phyloP scores from a whole-genome alignment of 2,329 filamentous ascomycete genomes.

The Myriangium duriaei region DNA sequence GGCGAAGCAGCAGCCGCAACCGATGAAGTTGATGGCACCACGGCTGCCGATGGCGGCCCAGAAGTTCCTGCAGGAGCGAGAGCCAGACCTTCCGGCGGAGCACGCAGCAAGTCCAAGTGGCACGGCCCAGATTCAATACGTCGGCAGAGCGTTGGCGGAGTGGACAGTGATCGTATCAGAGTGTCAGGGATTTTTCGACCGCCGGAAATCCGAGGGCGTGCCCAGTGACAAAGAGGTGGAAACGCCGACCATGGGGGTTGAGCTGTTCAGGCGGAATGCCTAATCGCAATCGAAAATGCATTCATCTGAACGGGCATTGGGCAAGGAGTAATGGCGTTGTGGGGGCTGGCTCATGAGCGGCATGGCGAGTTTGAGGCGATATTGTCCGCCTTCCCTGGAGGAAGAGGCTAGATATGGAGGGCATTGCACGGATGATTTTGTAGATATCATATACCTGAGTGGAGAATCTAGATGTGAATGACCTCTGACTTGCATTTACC shows the following conservation, averaged over 20 bases:
- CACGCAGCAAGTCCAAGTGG: constrained; percentile 25
- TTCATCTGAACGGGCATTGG: too few relatives aligned
- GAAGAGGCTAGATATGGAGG: too few relatives aligned
- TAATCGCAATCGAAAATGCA: too few relatives aligned
- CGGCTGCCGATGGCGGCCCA: constrained; percentile 61
- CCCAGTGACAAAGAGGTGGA: constrained; percentile 55
- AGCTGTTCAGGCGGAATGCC: constrained; percentile 43
- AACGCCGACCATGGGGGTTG: constrained; percentile 51
- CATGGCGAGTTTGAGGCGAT: too few relatives aligned
- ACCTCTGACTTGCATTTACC: too few relatives aligned
- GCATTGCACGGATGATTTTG: too few relatives aligned
- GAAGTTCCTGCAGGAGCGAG: constrained; percentile 38
- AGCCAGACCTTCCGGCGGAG: constrained; percentile 15
- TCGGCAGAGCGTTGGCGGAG: constrained; percentile 63
- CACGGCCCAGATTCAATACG: constrained; percentile 41
- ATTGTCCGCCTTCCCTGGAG: too few relatives aligned
- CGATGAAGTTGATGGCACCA: constrained; percentile 52
- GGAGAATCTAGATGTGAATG: too few relatives aligned
- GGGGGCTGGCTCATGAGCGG: too few relatives aligned
- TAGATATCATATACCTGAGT: too few relatives aligned
- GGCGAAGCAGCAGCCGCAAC: constrained; percentile 36
- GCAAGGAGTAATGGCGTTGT: too few relatives aligned
- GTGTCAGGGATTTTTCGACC: constrained; percentile 70
- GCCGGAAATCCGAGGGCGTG: constrained; percentile 62
- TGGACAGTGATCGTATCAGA: constrained; percentile 66